Evolutionary conservation across 441 rosid species (phyloP).

Genomic region (Erodium chrysanthum): DNA sequence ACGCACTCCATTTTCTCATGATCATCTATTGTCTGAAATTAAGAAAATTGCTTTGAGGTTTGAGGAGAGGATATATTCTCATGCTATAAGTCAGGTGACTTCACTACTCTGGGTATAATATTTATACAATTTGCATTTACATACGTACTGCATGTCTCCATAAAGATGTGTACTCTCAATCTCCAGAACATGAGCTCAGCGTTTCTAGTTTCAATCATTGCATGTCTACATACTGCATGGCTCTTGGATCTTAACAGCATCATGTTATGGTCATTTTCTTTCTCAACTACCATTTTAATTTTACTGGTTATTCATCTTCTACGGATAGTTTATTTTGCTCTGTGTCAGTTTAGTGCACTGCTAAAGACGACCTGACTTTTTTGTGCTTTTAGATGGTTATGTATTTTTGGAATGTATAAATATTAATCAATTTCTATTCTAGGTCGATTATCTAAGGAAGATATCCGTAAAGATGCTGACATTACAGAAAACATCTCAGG

Average conservation of each 20-base stretch:
- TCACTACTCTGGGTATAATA: neutral
- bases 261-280: neutral
- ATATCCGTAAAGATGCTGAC: constrained; percentile 22
- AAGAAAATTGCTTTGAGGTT: constrained; percentile 21
- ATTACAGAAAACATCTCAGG: constrained; percentile 20
- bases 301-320: neutral
- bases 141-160: too few relatives aligned
- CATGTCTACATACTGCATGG: too few relatives aligned
- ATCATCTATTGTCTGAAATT: constrained; percentile 17
- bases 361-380: neutral
- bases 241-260: neutral
- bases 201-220: neutral
- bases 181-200: neutral
- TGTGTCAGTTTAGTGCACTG: neutral
- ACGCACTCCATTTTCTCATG: constrained; percentile 18
- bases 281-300: neutral
- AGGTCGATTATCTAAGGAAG: constrained; percentile 19
- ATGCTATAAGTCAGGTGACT: constrained; percentile 17
- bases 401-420: neutral
- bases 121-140: neutral
- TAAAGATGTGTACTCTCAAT: too few relatives aligned
- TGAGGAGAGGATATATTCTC: constrained; percentile 20
- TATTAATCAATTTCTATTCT: neutral
- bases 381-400: neutral
- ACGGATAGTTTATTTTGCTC: neutral